phyloP scores from a whole-genome alignment of 2,329 filamentous ascomycete species.

The Diaporthe eres region DNA sequence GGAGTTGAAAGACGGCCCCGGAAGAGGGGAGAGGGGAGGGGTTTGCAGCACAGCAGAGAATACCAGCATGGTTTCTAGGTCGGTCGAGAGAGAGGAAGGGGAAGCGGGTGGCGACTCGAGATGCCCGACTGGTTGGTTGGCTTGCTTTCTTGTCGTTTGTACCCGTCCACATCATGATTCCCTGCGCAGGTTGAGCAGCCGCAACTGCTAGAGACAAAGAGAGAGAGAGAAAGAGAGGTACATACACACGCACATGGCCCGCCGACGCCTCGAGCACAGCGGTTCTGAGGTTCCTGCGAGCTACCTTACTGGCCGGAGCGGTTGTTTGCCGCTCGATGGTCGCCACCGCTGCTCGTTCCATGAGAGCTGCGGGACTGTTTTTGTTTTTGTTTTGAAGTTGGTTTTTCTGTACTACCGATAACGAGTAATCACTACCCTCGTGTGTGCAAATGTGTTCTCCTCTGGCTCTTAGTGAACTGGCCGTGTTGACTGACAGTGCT shows the following conservation, averaged over 20 bases:
- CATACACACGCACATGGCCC: neutral
- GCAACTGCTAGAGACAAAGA: neutral
- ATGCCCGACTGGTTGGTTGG: neutral
- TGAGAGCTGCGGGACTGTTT: neutral
- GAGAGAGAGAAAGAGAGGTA: neutral
- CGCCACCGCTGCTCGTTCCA: neutral
- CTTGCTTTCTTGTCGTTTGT: neutral
- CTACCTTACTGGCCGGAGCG: neutral
- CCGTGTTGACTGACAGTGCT: neutral
- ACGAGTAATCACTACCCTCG: constrained; percentile 21
- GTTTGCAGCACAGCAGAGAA: neutral
- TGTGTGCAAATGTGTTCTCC: neutral
- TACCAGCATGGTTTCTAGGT: neutral
- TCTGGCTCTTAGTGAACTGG: neutral
- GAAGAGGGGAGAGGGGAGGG: neutral
- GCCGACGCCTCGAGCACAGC: neutral
- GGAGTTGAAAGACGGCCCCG: neutral
- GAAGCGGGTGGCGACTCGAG: neutral
- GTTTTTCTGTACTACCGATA: constrained; percentile 20
- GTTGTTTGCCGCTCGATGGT: neutral
- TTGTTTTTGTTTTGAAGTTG: neutral
- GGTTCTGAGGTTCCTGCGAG: neutral
- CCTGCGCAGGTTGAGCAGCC: constrained; percentile 6
- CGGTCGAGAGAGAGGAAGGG: neutral
- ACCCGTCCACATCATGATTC: constrained; percentile 13